These are phyloP conservation scores for Phalaenopsis equestris DNA, from an alignment of 106 monocot species.

Conservation along the genomic window DNA sequence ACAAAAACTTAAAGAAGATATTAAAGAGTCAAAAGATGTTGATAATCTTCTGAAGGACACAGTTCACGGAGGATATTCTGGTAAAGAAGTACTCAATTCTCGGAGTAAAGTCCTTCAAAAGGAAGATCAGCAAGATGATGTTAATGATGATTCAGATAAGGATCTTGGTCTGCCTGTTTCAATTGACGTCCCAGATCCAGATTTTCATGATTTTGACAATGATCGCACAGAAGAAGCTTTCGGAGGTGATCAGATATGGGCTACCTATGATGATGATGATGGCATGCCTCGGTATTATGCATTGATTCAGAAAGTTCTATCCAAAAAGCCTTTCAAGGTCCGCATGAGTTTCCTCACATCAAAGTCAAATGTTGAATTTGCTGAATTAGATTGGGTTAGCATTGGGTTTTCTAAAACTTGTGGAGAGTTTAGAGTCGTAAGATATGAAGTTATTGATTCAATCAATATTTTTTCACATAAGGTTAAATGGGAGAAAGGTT, in stretches of 20 bases:
- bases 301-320: constrained; percentile 58
- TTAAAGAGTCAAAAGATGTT: neutral
- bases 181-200: constrained; percentile 65
- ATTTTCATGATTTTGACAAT: constrained; percentile 69
- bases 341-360: constrained; percentile 49
- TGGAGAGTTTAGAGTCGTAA: constrained; percentile 49
- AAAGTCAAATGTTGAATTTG: constrained; percentile 43
- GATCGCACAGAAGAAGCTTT: constrained; percentile 48
- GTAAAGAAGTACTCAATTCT: neutral
- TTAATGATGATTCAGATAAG: constrained; percentile 14
- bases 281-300: constrained; percentile 64
- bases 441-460: constrained; percentile 31
- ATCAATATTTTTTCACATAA: constrained; percentile 53
- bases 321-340: constrained; percentile 45
- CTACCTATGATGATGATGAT: constrained; percentile 69
- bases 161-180: constrained; percentile 12
- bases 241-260: constrained; percentile 51
- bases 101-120: constrained; percentile 8
- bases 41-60: constrained; percentile 10
- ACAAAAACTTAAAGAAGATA: constrained; percentile 10
- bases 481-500: constrained; percentile 46
- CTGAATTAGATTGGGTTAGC: constrained; percentile 46
- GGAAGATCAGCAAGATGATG: constrained; percentile 3
- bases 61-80: neutral
- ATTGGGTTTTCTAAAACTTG: constrained; percentile 54